A percentile compares a stretch with the other conserved stretches of the same genome.
These are phyloP conservation scores for Chlamydomonas sp. DNA, from an alignment of 139 green algal species.

Conservation along the genomic window DNA sequence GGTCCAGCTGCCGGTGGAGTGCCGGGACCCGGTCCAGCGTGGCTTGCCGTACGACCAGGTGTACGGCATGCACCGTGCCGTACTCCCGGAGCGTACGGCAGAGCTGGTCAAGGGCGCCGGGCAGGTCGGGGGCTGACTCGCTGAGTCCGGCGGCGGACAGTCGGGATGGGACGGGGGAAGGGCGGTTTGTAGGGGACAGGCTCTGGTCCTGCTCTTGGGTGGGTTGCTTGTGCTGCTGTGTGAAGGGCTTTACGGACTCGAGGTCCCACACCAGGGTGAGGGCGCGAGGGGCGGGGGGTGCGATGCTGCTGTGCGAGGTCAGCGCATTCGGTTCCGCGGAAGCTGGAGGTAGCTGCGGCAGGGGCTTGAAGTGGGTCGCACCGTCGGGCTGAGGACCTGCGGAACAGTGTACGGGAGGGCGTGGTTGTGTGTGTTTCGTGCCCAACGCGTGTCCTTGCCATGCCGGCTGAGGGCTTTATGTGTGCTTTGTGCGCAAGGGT, in stretches of 20 bases:
- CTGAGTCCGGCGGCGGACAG: background rate
- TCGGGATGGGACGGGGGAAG: background rate
- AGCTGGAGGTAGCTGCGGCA: background rate
- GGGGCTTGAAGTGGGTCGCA: too few species aligned
- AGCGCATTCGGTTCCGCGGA: background rate
- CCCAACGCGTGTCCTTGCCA: too few species aligned
- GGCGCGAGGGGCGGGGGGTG: background rate
- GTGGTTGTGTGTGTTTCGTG: too few species aligned
- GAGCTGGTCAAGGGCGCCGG: slow-evolving; percentile 15
- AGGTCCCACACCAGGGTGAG: slow-evolving; percentile 20
- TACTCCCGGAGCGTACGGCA: slow-evolving; percentile 18
- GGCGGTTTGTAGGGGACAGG: background rate
- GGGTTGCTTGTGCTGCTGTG: slow-evolving; percentile 1
- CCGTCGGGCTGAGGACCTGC: too few species aligned
- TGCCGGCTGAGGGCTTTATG: too few species aligned
- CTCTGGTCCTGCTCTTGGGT: background rate
- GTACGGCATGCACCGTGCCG: slow-evolving; percentile 21
- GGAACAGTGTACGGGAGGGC: too few species aligned
- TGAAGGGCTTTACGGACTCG: slow-evolving; percentile 27
- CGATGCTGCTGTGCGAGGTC: background rate
- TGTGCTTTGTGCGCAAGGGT: too few species aligned
- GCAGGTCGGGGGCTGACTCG: slow-evolving; percentile 20
- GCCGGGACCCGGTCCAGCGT: slow-evolving; percentile 9
- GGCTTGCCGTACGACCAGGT: slow-evolving; percentile 17
- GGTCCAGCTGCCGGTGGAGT: slow-evolving; percentile 15